Base-by-base conservation (phyloP, 2,329 filamentous ascomycete species). In the Cytospora chrysosperma region DNA sequence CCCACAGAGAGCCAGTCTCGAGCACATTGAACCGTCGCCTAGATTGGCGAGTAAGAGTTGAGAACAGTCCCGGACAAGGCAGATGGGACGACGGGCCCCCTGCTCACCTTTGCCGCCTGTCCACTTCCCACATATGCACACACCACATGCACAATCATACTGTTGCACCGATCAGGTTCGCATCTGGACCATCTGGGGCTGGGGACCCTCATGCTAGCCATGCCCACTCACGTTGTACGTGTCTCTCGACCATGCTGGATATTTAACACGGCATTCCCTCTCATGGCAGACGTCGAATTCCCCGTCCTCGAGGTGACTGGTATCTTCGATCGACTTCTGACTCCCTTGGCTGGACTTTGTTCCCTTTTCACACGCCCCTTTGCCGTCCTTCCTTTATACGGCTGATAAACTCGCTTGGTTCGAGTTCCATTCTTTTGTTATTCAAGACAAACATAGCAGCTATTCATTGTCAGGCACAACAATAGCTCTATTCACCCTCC, bases 371-470 rank as follows among this genome's bases (percentile, higher is more conserved):
- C 28, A 30, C 57, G 62, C 56, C 66, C 53, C 61, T 65, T 63
- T 43, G 66, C 68, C 69, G 71, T 75, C 74, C 61, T 68, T 76
- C 73, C 67, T 75, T 75, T 43, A 71, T 64, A 68, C 69, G 68
- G 65, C 68, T 9, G 63, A 54, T 61, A 37, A 51, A 24, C 63
- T 58, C 54, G 49, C 37, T 52, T 62, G 58, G 47, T 37, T 43
- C 13, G 27, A 24, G 40, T 27, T 37, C 47, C 30, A n/a, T 50
- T 47, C 49, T 68, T 62, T 43, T n/a, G n/a, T 69, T 67, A 65
- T 65, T 59, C 63, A 51, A 56, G 50, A 56, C 61, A 61, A n/a
- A n/a, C n/a, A 59, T 47, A 49, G n/a, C n/a, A 65, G 56, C 64
- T 47, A 52, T 59, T 63, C 34, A 68, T 72, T 70, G 66, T 68